Evolutionary conservation across 768 basidiomycete species (phyloP).

Genomic region (Pisolithus tinctorius): DNA sequence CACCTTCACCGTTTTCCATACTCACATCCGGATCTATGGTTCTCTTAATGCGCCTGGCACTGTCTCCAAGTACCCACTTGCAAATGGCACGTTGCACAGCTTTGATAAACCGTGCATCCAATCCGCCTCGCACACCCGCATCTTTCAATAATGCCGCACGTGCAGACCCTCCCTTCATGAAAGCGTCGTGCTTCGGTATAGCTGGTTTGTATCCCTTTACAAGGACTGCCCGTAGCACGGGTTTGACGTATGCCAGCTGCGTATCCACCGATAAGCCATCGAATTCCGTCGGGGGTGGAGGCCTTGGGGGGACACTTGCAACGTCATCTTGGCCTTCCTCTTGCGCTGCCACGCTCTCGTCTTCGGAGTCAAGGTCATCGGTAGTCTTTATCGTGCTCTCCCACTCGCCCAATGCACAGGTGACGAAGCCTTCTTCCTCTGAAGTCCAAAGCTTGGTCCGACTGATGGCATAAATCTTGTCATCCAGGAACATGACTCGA

Average conservation of each 20-base stretch:
- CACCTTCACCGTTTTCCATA: background rate
- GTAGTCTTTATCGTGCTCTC: slow-evolving; percentile 34
- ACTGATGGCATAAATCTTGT: slow-evolving; percentile 31
- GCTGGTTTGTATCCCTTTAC: slow-evolving; percentile 51
- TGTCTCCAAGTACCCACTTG: slow-evolving; percentile 20
- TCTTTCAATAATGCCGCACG: slow-evolving; percentile 30
- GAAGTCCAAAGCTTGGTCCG: slow-evolving; percentile 52
- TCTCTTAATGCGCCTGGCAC: slow-evolving; percentile 3
- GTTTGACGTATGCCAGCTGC: slow-evolving; percentile 63
- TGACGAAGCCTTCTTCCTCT: slow-evolving; percentile 54
- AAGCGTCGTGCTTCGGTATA: slow-evolving; percentile 39
- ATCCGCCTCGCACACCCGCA: slow-evolving; percentile 30
- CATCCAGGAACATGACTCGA: slow-evolving; percentile 54
- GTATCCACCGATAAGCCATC: slow-evolving; percentile 40
- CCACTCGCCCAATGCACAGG: slow-evolving; percentile 57
- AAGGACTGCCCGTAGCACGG: slow-evolving; percentile 54
- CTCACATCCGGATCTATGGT: background rate
- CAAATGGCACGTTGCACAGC: slow-evolving; percentile 27
- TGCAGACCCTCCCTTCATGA: slow-evolving; percentile 51
- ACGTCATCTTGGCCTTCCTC: slow-evolving; percentile 33
- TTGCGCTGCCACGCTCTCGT: slow-evolving; percentile 29
- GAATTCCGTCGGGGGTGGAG: slow-evolving; percentile 44
- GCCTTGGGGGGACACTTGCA: slow-evolving; percentile 22
- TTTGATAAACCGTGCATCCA: slow-evolving; percentile 33
- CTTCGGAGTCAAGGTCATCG: slow-evolving; percentile 24